These are phyloP conservation scores for Neurospora tetraspora DNA, from an alignment of 495 filamentous ascomycete species.

Conservation along the genomic window DNA sequence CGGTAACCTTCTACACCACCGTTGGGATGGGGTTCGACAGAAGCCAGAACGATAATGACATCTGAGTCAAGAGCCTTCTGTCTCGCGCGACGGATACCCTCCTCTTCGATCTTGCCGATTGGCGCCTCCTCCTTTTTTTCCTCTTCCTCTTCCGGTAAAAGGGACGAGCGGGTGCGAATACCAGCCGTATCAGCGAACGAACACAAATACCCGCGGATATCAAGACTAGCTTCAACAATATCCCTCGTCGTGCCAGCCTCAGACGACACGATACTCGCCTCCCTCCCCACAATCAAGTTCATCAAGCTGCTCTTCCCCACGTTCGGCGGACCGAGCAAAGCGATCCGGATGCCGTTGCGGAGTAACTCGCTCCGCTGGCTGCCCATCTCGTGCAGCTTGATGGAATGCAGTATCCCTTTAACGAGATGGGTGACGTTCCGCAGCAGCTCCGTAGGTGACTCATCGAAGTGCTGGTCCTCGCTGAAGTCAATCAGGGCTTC, in stretches of 20 bases:
- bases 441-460: slow-evolving; percentile 64
- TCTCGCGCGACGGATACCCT: slow-evolving; percentile 83
- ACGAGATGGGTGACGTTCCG: slow-evolving; percentile 57
- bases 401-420: slow-evolving; percentile 43
- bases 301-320: slow-evolving; percentile 91
- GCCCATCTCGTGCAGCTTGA: slow-evolving; percentile 60
- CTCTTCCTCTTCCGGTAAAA: slow-evolving; percentile 3
- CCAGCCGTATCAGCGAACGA: slow-evolving; percentile 90
- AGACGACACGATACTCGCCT: slow-evolving; percentile 86
- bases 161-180: slow-evolving; percentile 39
- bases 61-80: slow-evolving; percentile 74
- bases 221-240: slow-evolving; percentile 85
- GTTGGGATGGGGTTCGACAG: slow-evolving; percentile 42
- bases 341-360: slow-evolving; percentile 74
- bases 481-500: slow-evolving; percentile 96
- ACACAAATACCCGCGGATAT: slow-evolving; percentile 81
- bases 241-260: slow-evolving; percentile 92
- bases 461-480: slow-evolving; percentile 95
- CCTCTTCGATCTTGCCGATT: slow-evolving; percentile 71
- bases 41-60: slow-evolving; percentile 72
- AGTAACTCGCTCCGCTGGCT: slow-evolving; percentile 78
- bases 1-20: slow-evolving; percentile 18
- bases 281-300: slow-evolving; percentile 82
- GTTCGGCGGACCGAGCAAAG: slow-evolving; percentile 85
- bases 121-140: slow-evolving; percentile 6